Percentiles rank a stretch among this genome's conserved stretches.
These are phyloP conservation scores for Serpula lacrymans DNA, from an alignment of 768 basidiomycete genomes.

Conservation along the genomic window DNA sequence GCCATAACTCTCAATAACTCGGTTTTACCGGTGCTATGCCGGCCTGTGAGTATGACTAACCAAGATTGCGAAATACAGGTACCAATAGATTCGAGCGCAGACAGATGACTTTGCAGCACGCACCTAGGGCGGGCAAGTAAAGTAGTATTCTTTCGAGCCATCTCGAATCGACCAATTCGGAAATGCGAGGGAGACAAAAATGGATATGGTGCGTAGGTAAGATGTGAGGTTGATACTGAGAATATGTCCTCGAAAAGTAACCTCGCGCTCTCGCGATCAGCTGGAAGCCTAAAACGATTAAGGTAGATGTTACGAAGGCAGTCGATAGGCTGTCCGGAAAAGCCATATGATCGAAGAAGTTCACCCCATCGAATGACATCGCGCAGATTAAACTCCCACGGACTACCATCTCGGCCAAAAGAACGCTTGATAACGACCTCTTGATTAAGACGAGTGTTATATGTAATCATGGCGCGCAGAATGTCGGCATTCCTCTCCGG, in stretches of 20 bases:
- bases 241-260: slow-evolving; percentile 56
- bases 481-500: slow-evolving; percentile 51
- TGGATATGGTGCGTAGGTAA: slow-evolving; percentile 34
- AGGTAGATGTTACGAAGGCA: slow-evolving; percentile 75
- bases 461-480: slow-evolving; percentile 75
- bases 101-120: slow-evolving; percentile 59
- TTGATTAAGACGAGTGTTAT: slow-evolving; percentile 68
- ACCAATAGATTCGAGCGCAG: slow-evolving; percentile 71
- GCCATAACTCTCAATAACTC: slow-evolving; percentile 68
- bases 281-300: slow-evolving; percentile 75
- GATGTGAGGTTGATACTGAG: slow-evolving; percentile 28
- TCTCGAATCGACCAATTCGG: slow-evolving; percentile 64
- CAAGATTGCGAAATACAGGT: slow-evolving; percentile 73
- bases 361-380: slow-evolving; percentile 89
- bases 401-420: slow-evolving; percentile 79
- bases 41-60: slow-evolving; percentile 87
- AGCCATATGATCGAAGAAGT: slow-evolving; percentile 37
- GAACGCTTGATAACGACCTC: slow-evolving; percentile 58
- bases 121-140: slow-evolving; percentile 41
- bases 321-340: slow-evolving; percentile 49
- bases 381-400: slow-evolving; percentile 98
- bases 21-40: slow-evolving; percentile 75
- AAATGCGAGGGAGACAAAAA: slow-evolving; percentile 42
- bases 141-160: slow-evolving; percentile 28
- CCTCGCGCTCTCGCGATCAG: slow-evolving; percentile 57